Percentiles rank a stretch among this genome's conserved stretches.
Evolutionary conservation across 2,329 filamentous ascomycete species (phyloP).

Genomic region (Penicillium crustosum): DNA sequence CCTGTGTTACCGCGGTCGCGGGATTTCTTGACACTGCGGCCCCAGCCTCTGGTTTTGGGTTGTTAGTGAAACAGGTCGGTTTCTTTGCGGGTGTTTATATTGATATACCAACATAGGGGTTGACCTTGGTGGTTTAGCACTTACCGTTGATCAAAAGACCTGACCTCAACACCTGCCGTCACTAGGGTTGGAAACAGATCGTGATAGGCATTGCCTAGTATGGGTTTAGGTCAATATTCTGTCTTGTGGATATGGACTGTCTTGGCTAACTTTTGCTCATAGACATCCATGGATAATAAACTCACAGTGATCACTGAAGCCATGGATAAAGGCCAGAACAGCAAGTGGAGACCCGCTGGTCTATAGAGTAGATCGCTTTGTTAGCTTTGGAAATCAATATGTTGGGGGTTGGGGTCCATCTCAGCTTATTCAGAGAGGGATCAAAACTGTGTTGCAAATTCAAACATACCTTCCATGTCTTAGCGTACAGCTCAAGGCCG

Average conservation of each 20-base stretch:
- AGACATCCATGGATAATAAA: background rate
- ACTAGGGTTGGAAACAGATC: constrained; percentile 71
- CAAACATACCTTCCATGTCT: constrained; percentile 59
- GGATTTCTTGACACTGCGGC: constrained; percentile 63
- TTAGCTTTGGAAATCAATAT: background rate
- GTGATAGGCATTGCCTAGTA: constrained; percentile 69
- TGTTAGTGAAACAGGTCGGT: background rate
- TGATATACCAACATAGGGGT: background rate
- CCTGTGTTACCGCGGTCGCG: constrained; percentile 71
- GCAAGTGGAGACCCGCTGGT: constrained; percentile 52
- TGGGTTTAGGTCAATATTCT: background rate
- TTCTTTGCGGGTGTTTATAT: background rate
- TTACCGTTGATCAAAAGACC: constrained; percentile 74
- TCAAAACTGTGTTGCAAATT: background rate
- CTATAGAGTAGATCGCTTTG: background rate
- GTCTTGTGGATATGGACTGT: background rate
- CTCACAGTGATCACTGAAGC: constrained; percentile 77
- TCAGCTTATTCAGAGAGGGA: background rate
- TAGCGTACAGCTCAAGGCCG: constrained; percentile 58
- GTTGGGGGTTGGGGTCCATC: background rate
- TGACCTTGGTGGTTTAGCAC: background rate
- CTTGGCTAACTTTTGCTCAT: background rate
- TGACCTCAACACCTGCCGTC: constrained; percentile 69
- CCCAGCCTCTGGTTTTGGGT: constrained; percentile 65
- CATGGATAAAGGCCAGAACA: constrained; percentile 79